Base-by-base conservation (phyloP, 352 stramenopile species). In the Phytophthora fragariaefolia region DNA sequence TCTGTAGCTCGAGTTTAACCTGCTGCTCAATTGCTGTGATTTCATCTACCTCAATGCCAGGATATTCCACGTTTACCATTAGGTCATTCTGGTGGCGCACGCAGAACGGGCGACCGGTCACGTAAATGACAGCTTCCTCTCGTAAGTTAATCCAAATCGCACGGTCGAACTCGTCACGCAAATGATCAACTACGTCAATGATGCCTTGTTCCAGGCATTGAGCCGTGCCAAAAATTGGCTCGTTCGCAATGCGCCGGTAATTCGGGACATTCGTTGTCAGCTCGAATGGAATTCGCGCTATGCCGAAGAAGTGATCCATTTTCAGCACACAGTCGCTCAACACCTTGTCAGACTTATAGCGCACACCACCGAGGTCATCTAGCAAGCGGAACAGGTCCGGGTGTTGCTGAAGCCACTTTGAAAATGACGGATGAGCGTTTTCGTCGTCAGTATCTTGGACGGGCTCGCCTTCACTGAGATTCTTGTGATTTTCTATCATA, bases 71-170 rank as follows among this genome's bases (percentile, higher is more conserved):
- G 32, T 97, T 97, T 22, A 92, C 77, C 68, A 95, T 89, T 30
- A 96, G 58, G 59, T 95, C 82, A 27, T 92, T 80, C 9, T 77
- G 72, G 43, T 95, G 83, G 4, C 91, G 91, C 45, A 97, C 79
- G 48, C 92, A 91, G 59, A 94, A 97, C 4, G 91, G 91, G 47
- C 85, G 80, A 4, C 89, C 90, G 38, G 72, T 82, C 13, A 97
- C 91, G 67, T 96, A 97, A n/a, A 97, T 82, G 10, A 97, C 80
- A n/a, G 89, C 89, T 74, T 97, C 91, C 69, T 97, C 90, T 4
- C 91, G 86, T 48, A 97, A 67, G 48, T 97, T 97, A 66, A 96
- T 94, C 90, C 90, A 97, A 22, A 96, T 93, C 7, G 82, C 85
- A 23, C 81, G 83, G 34, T 88, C 84, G 30, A 87, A 90, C 18